These are phyloP conservation scores for Candida dubliniensis DNA, from an alignment of 1,139 yeast genomes.

Conservation along the genomic window DNA sequence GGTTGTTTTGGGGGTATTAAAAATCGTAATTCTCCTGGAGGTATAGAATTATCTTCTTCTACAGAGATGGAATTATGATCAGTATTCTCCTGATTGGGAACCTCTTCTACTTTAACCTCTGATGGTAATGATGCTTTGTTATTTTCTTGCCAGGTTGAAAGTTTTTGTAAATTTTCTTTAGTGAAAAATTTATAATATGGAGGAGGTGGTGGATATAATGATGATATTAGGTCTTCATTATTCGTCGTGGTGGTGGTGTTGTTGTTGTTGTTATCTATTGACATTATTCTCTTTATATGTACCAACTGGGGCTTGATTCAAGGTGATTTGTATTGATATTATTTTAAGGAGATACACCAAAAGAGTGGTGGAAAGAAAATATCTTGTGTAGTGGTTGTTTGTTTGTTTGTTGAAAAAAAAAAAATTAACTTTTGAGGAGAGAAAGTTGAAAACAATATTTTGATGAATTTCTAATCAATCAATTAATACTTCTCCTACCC, in stretches of 20 bases:
- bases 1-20: conserved; percentile 71
- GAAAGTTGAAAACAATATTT: too few species aligned
- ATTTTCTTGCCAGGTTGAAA: conserved; percentile 22
- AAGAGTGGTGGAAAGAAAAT: too few species aligned
- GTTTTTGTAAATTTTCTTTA: conserved; percentile 49
- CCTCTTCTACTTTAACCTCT: neutral
- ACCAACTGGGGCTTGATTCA: too few species aligned
- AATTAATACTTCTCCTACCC: too few species aligned
- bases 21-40: conserved; percentile 48
- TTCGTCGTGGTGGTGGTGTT: conserved; percentile 3
- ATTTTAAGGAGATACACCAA: too few species aligned
- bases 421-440: too few species aligned
- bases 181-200: conserved; percentile 71
- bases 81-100: too few species aligned
- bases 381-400: too few species aligned
- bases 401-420: too few species aligned
- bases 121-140: conserved; percentile 8
- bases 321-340: too few species aligned
- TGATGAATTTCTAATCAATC: too few species aligned
- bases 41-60: conserved; percentile 10
- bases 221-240: conserved; percentile 49
- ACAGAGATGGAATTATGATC: neutral
- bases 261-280: neutral
- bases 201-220: conserved; percentile 88
- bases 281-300: too few species aligned